A percentile compares a stretch with the other conserved stretches of the same genome.
Conservation (phyloP, 495 filamentous ascomycete species). For the Aspergillus homomorphus region DNA sequence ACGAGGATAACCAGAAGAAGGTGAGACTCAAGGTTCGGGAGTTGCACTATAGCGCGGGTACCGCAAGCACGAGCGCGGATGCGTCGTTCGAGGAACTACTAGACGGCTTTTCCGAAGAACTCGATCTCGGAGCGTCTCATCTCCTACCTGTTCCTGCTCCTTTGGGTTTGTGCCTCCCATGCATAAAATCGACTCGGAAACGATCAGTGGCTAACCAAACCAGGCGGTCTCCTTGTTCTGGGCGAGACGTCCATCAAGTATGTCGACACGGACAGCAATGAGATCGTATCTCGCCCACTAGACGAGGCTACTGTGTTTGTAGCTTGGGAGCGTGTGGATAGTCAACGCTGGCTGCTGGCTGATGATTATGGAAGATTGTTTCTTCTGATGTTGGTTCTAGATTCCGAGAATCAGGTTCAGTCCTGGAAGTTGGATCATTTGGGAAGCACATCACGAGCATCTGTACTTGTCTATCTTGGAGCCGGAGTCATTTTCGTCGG, state of each 20-base stretch:
- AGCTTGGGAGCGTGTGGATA: slow-evolving; percentile 81
- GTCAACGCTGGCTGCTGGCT: slow-evolving; percentile 75
- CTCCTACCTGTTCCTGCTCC: slow-evolving; percentile 78
- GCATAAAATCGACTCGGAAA: neutral
- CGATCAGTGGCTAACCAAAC: slow-evolving; percentile 10
- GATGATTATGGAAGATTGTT: slow-evolving; percentile 87
- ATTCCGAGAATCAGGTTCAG: slow-evolving; percentile 58
- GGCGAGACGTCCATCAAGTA: slow-evolving; percentile 84
- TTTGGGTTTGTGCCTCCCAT: slow-evolving; percentile 38
- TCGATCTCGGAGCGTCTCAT: slow-evolving; percentile 72
- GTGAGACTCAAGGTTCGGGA: slow-evolving; percentile 59
- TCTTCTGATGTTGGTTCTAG: slow-evolving; percentile 69
- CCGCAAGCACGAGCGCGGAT: slow-evolving; percentile 42
- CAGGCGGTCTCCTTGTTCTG: slow-evolving; percentile 75
- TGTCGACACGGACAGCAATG: slow-evolving; percentile 66
- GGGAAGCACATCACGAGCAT: slow-evolving; percentile 70
- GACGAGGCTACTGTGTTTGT: slow-evolving; percentile 77
- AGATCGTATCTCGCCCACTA: slow-evolving; percentile 57
- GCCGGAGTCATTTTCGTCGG: slow-evolving; percentile 76
- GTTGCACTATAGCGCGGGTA: slow-evolving; percentile 49
- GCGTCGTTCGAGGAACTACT: slow-evolving; percentile 50
- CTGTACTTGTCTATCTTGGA: slow-evolving; percentile 74
- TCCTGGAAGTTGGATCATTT: slow-evolving; percentile 65
- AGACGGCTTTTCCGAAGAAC: slow-evolving; percentile 51
- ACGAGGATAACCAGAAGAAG: slow-evolving; percentile 66